Base-by-base conservation (phyloP, 225 moss, liverwort and hornwort genomes). In the Anthoceros angustus region DNA sequence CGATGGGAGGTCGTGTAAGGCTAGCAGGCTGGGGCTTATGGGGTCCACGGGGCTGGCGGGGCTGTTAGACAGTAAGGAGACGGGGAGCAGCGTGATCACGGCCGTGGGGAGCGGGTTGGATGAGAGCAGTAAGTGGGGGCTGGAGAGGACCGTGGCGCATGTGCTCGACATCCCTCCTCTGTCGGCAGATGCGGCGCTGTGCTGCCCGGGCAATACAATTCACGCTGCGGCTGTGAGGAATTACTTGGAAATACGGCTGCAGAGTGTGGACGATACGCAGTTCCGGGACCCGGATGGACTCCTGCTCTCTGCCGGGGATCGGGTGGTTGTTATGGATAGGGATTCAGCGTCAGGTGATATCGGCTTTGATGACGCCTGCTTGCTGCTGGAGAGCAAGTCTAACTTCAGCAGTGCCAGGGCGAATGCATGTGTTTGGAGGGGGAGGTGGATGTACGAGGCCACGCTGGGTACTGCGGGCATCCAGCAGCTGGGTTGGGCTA, bases 401-500 rank as follows among this genome's bases (percentile, higher is more conserved):
- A 87, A 81, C 66, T 98, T 98, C 70, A 98, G 86, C 77, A 98
- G 98, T 67, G 86, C 75, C 25, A 82, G 98, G 0, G 92, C 92
- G 16, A 98, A 98, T 71, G 74, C 87, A 41, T 87, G 86, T 70
- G 86, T 98, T 40, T 98, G 98, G 92, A 76, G 79, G 42, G 98
- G 98, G 41, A 78, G 82, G 62, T 98, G 98, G 98, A 92, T 98
- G 92, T 98, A 86, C 72, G 98, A 98, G 76, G 98, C 83, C 39
- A 98, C 92, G 0, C 67, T 98, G 72, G 98, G 98, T 68, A 98
- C 98, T 8, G 92, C 87, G 40, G 98, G 98, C 41, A 87, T 98
- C 70, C 98, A 92, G 75, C 98, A 98, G 77, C 83, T 98, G 62
- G 98, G 98, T 61, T 98, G 98, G 98, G 98, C 98, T 62, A 98